Evolutionary conservation across 2,329 filamentous ascomycete species (phyloP), one percentile per base, ranked within the genome.

Genomic region (Karstenula rhodostoma): DNA sequence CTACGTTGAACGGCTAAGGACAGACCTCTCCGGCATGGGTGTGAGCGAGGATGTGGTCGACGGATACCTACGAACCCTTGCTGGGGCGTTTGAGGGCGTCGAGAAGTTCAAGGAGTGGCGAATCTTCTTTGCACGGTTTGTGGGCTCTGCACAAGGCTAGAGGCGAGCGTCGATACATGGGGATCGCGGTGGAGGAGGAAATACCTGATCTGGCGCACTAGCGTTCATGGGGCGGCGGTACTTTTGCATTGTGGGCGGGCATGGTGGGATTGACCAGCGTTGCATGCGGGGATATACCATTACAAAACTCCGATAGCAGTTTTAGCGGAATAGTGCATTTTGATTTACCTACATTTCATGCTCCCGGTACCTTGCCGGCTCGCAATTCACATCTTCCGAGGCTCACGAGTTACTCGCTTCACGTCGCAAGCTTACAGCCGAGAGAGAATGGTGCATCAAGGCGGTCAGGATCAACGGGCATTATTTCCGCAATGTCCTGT

Each of bases 1-100:
- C 58, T 98, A 97, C 75, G 85, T 94, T 25, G 85, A 86, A 61
- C 86, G 91, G 70, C 78, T 94, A 49, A 87, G 88, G 67, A 81
- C 82, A 17, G 85, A 93, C 59, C 87, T 94, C 67, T 84, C 87
- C 0, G 84, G 82, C 48, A 81, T 93, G 66, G 89, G 89, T 0
- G 84, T 90, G 25, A 85, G 87, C 57, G 87, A 86, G 65, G 90
- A 89, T 67, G 80, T 81, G 0, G 87, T 92, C 60, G 84, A 88
- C 19, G 82, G 83, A 44, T 94, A 92, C 70, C 79, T 94, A 48
- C 82, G 85, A 29, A 73, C 69, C 2, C 70, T 79, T 17, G 75
- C 73, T 1, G 73, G 69, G 2, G 73, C 75, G 4, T 71, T 78
- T 19, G 74, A 77, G 50, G 67, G 66, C n/a, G 59, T 57, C 44